These are phyloP conservation scores for Dactylorhiza incarnata DNA, from an alignment of 106 monocot genomes.

Conservation along the genomic window DNA sequence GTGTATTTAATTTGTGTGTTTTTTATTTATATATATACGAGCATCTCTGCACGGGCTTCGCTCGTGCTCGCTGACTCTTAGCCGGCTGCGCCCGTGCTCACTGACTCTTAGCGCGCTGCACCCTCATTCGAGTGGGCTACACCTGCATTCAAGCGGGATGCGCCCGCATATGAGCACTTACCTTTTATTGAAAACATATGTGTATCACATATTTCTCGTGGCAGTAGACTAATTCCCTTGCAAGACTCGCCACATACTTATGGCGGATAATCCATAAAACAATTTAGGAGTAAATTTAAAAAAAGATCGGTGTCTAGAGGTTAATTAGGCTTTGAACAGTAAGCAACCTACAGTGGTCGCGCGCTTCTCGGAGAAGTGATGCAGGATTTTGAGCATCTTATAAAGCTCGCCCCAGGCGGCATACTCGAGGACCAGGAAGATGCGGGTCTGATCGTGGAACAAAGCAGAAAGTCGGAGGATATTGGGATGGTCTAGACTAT, in stretches of 20 bases:
- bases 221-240: slow-evolving; percentile 65
- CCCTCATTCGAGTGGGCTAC: no score
- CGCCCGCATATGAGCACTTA: no score
- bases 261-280: neutral
- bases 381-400: slow-evolving; percentile 53
- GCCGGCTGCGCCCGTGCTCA: no score
- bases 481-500: slow-evolving; percentile 57
- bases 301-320: neutral
- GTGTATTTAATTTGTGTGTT: no score
- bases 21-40: no score
- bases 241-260: slow-evolving; percentile 85
- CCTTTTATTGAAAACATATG: no score
- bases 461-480: slow-evolving; percentile 76
- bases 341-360: slow-evolving; percentile 29
- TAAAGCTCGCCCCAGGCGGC: slow-evolving; percentile 75
- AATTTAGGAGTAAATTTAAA: neutral
- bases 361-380: slow-evolving; percentile 55
- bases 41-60: no score
- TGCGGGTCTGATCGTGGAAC: slow-evolving; percentile 68
- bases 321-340: slow-evolving; percentile 12
- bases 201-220: slow-evolving; percentile 95
- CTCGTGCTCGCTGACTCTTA: no score
- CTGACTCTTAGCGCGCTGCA: no score
- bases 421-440: slow-evolving; percentile 79
- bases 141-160: no score